Evolutionary conservation across 495 filamentous ascomycete genomes (phyloP).

Genomic region (Podospora tetraspora): DNA sequence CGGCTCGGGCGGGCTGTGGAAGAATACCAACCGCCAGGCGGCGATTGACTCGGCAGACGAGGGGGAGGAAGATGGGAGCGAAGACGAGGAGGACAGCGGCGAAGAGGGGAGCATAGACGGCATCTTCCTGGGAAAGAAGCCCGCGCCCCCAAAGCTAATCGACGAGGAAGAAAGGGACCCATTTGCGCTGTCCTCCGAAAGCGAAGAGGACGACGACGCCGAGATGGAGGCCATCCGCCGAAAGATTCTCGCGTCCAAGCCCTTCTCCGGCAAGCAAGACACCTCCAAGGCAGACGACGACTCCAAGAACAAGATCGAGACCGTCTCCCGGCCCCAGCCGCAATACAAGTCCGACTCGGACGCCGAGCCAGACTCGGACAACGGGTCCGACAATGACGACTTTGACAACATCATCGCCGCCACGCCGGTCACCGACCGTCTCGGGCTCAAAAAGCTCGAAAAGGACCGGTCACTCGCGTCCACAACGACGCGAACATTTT

Average conservation of each 20-base stretch:
- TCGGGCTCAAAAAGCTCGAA: conserved; percentile 51
- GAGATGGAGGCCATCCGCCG: conserved; percentile 89
- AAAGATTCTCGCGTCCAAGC: conserved; percentile 63
- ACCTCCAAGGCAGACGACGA: conserved; percentile 19
- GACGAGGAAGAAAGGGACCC: conserved; percentile 51
- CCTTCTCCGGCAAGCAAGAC: conserved; percentile 9
- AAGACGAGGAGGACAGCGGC: conserved; percentile 23
- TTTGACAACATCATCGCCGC: conserved; percentile 93
- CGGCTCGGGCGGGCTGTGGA: conserved; percentile 70
- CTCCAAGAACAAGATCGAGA: conserved; percentile 50
- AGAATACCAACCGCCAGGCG: conserved; percentile 68
- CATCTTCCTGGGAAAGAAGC: conserved; percentile 54
- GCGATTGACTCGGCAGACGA: conserved; percentile 52
- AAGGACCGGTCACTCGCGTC: conserved; percentile 38
- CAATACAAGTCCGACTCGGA: conserved; percentile 59
- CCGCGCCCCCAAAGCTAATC: conserved; percentile 29
- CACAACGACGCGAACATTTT: conserved; percentile 27
- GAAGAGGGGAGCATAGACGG: conserved; percentile 40
- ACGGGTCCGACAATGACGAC: conserved; percentile 58
- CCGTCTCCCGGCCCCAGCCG: conserved; percentile 49
- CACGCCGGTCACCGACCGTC: conserved; percentile 75
- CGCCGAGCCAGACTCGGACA: conserved; percentile 65
- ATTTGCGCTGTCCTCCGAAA: conserved; percentile 68
- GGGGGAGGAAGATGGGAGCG: conserved; percentile 35
- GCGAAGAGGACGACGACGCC: conserved; percentile 68